phyloP scores from a whole-genome alignment of 306 rosid species.

The Pterocarpus santalinus region DNA sequence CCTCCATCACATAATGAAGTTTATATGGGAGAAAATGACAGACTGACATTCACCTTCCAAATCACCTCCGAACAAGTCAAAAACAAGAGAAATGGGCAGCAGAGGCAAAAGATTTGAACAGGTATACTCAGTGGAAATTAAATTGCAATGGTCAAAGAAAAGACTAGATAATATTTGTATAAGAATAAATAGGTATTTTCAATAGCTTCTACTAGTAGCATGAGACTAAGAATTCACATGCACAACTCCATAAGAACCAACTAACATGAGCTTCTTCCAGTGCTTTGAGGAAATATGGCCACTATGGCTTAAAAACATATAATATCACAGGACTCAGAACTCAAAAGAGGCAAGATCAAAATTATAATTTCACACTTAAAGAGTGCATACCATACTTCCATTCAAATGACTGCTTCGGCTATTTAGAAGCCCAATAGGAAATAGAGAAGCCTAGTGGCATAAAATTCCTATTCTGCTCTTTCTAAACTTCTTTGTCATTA shows the following conservation, averaged over 20 bases:
- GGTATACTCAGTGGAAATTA: background rate
- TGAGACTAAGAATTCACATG: background rate
- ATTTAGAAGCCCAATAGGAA: background rate
- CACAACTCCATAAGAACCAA: background rate
- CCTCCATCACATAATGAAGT: conserved; percentile 8
- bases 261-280: conserved; percentile 1
- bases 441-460: background rate
- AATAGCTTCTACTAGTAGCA: too few species aligned
- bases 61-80: background rate
- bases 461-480: background rate
- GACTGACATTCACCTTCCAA: background rate
- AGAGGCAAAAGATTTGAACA: background rate
- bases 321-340: background rate
- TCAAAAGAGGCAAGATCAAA: conserved; percentile 2
- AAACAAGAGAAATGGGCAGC: conserved; percentile 31
- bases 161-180: background rate
- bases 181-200: background rate
- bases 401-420: background rate
- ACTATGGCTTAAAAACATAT: background rate
- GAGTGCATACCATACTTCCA: background rate
- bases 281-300: background rate
- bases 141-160: conserved; percentile 4
- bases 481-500: background rate
- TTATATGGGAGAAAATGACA: background rate
- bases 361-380: background rate